Percentiles rank a stretch among this genome's conserved stretches.
These are phyloP conservation scores for Parsonsia alboflavescens DNA, from an alignment of 257 asterid species.

Conservation along the genomic window DNA sequence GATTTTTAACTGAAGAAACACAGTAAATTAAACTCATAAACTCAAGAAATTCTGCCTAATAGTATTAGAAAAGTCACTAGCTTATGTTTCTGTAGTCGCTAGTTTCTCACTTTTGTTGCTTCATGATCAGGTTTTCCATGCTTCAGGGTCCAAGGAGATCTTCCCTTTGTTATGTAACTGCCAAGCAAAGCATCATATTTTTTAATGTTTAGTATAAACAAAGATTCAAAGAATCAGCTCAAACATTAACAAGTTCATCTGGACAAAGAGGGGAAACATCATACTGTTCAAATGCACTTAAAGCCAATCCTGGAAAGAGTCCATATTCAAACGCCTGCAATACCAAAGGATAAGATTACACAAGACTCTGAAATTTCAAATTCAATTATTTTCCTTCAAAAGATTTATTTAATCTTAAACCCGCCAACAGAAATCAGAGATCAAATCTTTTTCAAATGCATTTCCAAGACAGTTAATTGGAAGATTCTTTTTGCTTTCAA, in stretches of 20 bases:
- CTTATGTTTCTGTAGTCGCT: slow-evolving; percentile 7
- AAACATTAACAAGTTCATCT: neutral
- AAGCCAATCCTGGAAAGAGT: slow-evolving; percentile 78
- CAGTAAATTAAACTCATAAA: neutral
- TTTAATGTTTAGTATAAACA: neutral
- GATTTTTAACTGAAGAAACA: neutral
- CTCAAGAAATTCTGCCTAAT: neutral
- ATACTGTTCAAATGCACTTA: slow-evolving; percentile 87
- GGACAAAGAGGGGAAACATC: slow-evolving; percentile 6
- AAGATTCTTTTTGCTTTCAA: no score
- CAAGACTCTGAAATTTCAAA: neutral
- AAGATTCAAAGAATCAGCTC: slow-evolving; percentile 1
- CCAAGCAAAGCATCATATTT: slow-evolving; percentile 20
- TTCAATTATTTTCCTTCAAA: neutral
- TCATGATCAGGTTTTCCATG: slow-evolving; percentile 94
- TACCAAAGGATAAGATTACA: slow-evolving; percentile 17
- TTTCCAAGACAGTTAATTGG: neutral
- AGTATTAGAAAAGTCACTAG: neutral
- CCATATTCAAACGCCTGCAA: slow-evolving; percentile 94
- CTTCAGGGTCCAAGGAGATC: slow-evolving; percentile 85
- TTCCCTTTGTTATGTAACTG: slow-evolving; percentile 82
- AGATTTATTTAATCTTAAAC: neutral
- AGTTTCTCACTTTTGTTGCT: slow-evolving; percentile 62
- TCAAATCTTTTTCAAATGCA: neutral
- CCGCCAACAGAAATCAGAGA: neutral